Conservation (phyloP, 1,139 yeast genomes). For the Geotrichum siamense region DNA sequence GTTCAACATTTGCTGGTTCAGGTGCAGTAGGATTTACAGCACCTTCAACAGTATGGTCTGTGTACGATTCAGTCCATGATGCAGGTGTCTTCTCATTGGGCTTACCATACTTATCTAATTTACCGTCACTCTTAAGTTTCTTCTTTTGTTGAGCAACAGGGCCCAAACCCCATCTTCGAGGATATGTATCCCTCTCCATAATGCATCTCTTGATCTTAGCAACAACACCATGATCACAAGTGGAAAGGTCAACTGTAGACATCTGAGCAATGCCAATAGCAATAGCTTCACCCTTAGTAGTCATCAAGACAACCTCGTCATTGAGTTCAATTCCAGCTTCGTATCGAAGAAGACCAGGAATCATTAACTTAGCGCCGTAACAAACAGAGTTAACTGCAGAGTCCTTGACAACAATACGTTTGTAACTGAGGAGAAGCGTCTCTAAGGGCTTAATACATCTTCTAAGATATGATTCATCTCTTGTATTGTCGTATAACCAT, state of each 20-base stretch:
- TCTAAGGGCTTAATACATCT: constrained; percentile 93
- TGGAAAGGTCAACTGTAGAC: constrained; percentile 94
- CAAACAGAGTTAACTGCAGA: constrained; percentile 98
- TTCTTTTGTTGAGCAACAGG: constrained; percentile 98
- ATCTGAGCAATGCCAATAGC: constrained; percentile 98
- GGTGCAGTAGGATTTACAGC: constrained; percentile 41
- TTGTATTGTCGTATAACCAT: constrained; percentile 93
- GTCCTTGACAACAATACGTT: constrained; percentile 95
- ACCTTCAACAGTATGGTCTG: constrained; percentile 63
- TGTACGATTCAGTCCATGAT: constrained; percentile 82
- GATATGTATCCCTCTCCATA: constrained; percentile 98
- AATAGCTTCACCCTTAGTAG: constrained; percentile 99
- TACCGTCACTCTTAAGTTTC: constrained; percentile 95
- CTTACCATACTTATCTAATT: constrained; percentile 92
- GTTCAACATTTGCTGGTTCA: constrained; percentile 37
- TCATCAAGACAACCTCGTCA: constrained; percentile 95
- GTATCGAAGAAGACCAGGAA: constrained; percentile 94
- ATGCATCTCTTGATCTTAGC: constrained; percentile 98
- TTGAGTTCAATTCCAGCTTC: constrained; percentile 96
- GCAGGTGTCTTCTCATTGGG: constrained; percentile 89
- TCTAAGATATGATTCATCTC: constrained; percentile 93
- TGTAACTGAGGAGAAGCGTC: constrained; percentile 86
- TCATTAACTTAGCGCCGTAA: constrained; percentile 98
- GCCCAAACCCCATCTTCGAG: constrained; percentile 99
- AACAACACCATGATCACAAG: constrained; percentile 97